phyloP scores from a whole-genome alignment of 2,329 filamentous ascomycete genomes.

The Claviceps paspali region DNA sequence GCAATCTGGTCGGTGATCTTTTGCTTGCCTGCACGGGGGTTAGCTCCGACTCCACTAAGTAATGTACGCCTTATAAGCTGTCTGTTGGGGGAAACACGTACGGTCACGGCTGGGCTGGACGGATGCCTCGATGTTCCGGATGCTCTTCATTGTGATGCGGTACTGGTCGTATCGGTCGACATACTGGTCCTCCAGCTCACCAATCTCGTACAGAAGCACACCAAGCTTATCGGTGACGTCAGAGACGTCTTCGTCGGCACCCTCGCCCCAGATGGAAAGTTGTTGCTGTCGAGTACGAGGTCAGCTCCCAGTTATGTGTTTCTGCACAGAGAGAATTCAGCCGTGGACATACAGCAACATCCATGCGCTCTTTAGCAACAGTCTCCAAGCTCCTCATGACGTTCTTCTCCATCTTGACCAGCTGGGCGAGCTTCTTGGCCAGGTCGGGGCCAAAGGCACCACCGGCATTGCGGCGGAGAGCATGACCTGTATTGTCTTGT shows the following conservation, averaged over 20 bases:
- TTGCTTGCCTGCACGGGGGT: constrained; percentile 63
- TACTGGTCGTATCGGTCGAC: constrained; percentile 99
- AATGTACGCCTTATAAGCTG: not conserved
- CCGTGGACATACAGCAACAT: constrained; percentile 73
- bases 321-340: too few relatives aligned
- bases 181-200: constrained; percentile 94
- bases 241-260: constrained; percentile 90
- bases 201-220: constrained; percentile 94
- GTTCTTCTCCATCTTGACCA: constrained; percentile 99
- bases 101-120: constrained; percentile 96
- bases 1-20: constrained; percentile 99
- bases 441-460: constrained; percentile 74
- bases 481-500: constrained; percentile 33
- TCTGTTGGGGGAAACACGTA: constrained; percentile 28
- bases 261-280: constrained; percentile 95
- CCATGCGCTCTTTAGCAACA: constrained; percentile 92
- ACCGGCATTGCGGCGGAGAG: constrained; percentile 57
- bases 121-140: constrained; percentile 96
- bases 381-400: constrained; percentile 97
- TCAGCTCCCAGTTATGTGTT: not conserved
- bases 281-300: constrained; percentile 54
- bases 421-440: constrained; percentile 90
- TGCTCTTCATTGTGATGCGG: constrained; percentile 97
- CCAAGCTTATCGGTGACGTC: constrained; percentile 98
- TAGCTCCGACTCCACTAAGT: not conserved